These are phyloP conservation scores for Immersiella caudata DNA, from an alignment of 495 filamentous ascomycete genomes.

Conservation along the genomic window DNA sequence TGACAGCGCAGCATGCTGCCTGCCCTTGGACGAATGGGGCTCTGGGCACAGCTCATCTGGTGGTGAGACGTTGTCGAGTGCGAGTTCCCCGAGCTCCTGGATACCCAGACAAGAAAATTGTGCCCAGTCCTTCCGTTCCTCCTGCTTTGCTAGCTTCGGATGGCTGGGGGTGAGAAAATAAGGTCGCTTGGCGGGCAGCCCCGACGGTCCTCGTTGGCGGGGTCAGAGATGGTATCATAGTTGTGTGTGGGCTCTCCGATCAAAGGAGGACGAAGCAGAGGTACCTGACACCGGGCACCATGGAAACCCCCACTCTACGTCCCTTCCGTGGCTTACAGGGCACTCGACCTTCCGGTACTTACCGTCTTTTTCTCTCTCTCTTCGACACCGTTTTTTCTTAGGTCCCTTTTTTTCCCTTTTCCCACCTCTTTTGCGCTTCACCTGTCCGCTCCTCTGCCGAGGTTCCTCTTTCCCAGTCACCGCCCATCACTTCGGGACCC, in stretches of 20 bases:
- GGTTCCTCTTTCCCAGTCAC: slow-evolving; percentile 6
- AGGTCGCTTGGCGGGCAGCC: neutral
- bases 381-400: slow-evolving; percentile 13
- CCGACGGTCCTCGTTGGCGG: neutral
- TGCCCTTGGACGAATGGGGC: neutral
- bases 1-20: neutral
- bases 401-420: neutral
- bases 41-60: neutral
- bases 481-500: slow-evolving; percentile 20
- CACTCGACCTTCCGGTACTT: slow-evolving; percentile 1
- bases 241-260: neutral
- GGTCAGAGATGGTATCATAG: neutral
- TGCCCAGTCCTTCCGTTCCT: neutral
- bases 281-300: neutral
- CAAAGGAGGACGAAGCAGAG: neutral
- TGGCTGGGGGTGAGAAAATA: neutral
- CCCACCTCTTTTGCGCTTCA: neutral
- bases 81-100: neutral
- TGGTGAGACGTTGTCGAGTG: neutral
- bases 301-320: neutral
- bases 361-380: slow-evolving; percentile 8
- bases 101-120: neutral
- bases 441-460: slow-evolving; percentile 5
- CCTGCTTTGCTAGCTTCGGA: neutral
- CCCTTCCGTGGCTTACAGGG: slow-evolving; percentile 4